Evolutionary conservation across 163 green algal genomes (phyloP), one percentile per base, ranked within the genome.

Genomic region (Chlorella variabilis): DNA sequence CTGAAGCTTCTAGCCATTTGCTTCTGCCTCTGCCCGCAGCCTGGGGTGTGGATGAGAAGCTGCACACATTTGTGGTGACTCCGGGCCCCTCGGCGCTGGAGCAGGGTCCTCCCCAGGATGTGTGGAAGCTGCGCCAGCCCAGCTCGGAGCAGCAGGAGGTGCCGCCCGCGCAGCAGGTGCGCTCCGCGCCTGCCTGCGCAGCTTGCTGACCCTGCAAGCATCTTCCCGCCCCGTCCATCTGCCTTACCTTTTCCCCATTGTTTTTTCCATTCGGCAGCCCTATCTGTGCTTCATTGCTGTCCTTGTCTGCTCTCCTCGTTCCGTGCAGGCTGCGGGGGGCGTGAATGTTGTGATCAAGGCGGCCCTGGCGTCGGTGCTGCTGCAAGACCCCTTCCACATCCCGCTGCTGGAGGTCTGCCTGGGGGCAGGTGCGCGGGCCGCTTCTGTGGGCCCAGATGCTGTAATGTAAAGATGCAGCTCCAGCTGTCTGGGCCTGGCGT

Each of bases 381-480:
- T 94, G 65, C 85, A 90, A 41, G 91, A 95, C 80, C 84, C 89
- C 27, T 80, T 93, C 74, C 68, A 87, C 21, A 75, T 86, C 17
- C 93, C 93, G 3, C 84, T 97, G n/a, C 62, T 92, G 65, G 90
- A 96, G 86, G 75, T 97, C 42, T 91, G 93, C 41, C 45, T 80
- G 25, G 62, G 41, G 17, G 7, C 59, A 70, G 54, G 71, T 67
- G 29, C 3, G 17, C 68, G 70, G 34, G 67, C 2, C 29, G 65
- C 54, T 9, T 9, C 54, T n/a, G 54, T 62, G 45, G 15, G 15
- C 11, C 15, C 45, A 54, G 45, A 15, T 54, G 11, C 15, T 15
- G 15, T 15, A 54, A 15, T n/a, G n/a, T n/a, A n/a, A n/a, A n/a
- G n/a, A n/a, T n/a, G n/a, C n/a, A n/a, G n/a, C n/a, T n/a, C n/a